A percentile compares a stretch with the other conserved stretches of the same genome.
phyloP scores from a whole-genome alignment of 495 filamentous ascomycete genomes.

The Penicillium coprophilum region DNA sequence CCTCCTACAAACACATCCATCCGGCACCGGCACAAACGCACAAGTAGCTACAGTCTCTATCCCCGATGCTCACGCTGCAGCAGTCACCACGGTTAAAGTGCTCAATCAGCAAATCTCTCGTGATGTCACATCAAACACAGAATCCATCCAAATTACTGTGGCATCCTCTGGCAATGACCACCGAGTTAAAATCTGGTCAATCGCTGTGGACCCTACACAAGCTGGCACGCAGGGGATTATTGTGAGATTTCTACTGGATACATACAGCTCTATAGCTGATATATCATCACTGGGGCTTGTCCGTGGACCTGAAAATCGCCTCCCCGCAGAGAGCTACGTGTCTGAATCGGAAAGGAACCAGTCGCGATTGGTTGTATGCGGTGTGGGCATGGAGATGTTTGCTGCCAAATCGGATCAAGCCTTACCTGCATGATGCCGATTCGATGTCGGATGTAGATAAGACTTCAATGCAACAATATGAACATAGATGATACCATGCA shows the following conservation, averaged over 20 bases:
- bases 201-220: conserved; percentile 38
- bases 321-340: background rate
- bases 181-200: conserved; percentile 69
- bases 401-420: conserved; percentile 16
- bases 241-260: conserved; percentile 44
- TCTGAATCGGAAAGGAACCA: conserved; percentile 1
- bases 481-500: conserved; percentile 2
- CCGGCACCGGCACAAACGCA: conserved; percentile 8
- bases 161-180: conserved; percentile 78
- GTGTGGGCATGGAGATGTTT: conserved; percentile 57
- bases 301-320: background rate
- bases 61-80: conserved; percentile 74
- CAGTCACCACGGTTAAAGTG: conserved; percentile 65
- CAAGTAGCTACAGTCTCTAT: conserved; percentile 54
- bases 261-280: conserved; percentile 67
- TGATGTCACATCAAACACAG: conserved; percentile 1
- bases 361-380: conserved; percentile 46
- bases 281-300: conserved; percentile 49
- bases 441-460: conserved; percentile 20
- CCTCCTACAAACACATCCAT: conserved; percentile 32
- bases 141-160: conserved; percentile 31
- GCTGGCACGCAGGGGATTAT: conserved; percentile 39
- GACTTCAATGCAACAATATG: background rate
- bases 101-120: conserved; percentile 25
- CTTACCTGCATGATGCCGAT: conserved; percentile 15